Evolutionary conservation across 257 asterid genomes (phyloP).

Genomic region (Coffea canephora): DNA sequence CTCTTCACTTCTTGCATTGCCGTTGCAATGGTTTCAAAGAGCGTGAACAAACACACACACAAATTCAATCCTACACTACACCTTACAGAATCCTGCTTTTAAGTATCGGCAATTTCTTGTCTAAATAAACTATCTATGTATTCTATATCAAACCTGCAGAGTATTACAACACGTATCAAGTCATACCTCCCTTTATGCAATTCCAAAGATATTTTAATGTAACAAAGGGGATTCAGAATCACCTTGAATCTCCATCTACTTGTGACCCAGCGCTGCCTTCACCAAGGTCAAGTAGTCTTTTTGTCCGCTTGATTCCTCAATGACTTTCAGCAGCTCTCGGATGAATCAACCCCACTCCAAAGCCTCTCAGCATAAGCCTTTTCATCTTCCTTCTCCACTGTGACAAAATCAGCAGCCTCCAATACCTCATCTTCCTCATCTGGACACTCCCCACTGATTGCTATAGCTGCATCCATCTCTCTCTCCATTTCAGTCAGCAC

Average conservation of each 20-base stretch:
- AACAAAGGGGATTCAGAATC: not conserved
- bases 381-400: conserved; percentile 73
- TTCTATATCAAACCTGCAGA: not conserved
- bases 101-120: too few relatives aligned
- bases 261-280: not conserved
- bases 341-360: conserved; percentile 67
- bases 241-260: not conserved
- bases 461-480: conserved; percentile 32
- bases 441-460: conserved; percentile 23
- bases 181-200: not conserved
- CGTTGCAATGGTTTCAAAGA: not conserved
- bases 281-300: not conserved
- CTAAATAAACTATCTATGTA: not conserved
- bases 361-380: conserved; percentile 71
- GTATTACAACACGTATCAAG: not conserved
- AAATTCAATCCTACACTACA: not conserved
- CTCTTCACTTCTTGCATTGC: not conserved
- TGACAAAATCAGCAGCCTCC: conserved; percentile 30
- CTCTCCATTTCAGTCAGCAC: conserved; percentile 41
- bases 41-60: not conserved
- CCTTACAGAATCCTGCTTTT: too few relatives aligned
- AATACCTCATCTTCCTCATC: conserved; percentile 59
- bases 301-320: not conserved
- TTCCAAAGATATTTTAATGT: not conserved
- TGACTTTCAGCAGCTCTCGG: conserved; percentile 13